phyloP scores from a whole-genome alignment of 139 green algal genomes.

The Choricystis sp. region DNA sequence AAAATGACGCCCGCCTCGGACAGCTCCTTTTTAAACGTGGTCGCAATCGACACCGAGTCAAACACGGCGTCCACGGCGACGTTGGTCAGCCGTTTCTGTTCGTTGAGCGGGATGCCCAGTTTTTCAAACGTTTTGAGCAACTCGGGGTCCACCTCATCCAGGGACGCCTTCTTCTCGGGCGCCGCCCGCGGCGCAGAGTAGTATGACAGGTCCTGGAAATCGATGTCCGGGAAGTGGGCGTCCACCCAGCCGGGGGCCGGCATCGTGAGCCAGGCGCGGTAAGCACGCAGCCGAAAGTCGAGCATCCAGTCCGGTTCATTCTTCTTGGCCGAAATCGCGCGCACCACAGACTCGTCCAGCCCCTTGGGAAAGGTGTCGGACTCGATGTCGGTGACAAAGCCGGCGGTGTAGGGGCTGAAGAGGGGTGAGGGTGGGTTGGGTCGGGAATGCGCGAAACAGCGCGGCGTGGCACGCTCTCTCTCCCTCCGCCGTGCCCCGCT shows the following conservation, averaged over 20 bases:
- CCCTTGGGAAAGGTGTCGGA: conserved; percentile 67
- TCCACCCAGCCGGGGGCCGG: conserved; percentile 23
- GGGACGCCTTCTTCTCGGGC: conserved; percentile 64
- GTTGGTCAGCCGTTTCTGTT: conserved; percentile 97
- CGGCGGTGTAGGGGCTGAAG: conserved; percentile 82
- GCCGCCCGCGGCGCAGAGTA: conserved; percentile 91
- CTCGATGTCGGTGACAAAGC: conserved; percentile 92
- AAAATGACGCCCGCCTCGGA: conserved; percentile 92
- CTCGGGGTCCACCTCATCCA: conserved; percentile 95
- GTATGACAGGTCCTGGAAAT: conserved; percentile 86
- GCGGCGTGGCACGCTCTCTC: too few species aligned
- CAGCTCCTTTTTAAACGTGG: conserved; percentile 92
- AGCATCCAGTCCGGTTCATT: conserved; percentile 98
- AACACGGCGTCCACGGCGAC: conserved; percentile 97
- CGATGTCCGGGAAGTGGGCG: conserved; percentile 49
- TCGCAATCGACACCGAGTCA: conserved; percentile 96
- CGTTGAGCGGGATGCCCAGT: conserved; percentile 89
- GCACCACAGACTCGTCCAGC: conserved; percentile 85
- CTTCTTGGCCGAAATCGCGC: conserved; percentile 94
- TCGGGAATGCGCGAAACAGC: too few species aligned
- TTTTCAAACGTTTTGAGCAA: conserved; percentile 92
- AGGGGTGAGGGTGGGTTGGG: conserved; percentile 6
- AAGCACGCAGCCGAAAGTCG: conserved; percentile 90
- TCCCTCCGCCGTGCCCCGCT: background rate
- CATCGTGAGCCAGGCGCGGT: conserved; percentile 93